Evolutionary conservation across 345 rosid genomes (phyloP).

Genomic region (Lepidium africanum): DNA sequence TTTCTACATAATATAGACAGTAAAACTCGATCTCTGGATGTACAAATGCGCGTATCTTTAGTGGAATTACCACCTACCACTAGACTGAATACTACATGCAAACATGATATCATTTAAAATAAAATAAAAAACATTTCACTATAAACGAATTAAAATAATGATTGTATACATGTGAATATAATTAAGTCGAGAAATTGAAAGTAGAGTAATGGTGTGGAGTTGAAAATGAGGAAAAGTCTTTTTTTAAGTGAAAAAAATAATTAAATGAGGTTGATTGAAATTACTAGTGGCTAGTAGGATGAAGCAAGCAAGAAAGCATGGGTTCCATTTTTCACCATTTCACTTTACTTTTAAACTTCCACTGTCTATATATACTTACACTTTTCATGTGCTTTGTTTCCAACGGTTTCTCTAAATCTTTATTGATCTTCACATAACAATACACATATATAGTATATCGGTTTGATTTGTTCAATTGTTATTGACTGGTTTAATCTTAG

Average conservation of each 20-base stretch:
- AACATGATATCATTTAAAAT: neutral
- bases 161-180: neutral
- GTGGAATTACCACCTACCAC: no score
- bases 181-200: neutral
- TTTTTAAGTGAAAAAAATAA: neutral
- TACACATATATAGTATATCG: neutral
- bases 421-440: neutral
- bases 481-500: no score
- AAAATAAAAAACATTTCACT: neutral
- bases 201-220: conserved; percentile 8
- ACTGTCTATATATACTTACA: neutral
- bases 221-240: conserved; percentile 1
- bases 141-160: neutral
- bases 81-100: no score
- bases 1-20: no score
- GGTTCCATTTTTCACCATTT: conserved; percentile 17
- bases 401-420: neutral
- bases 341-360: conserved; percentile 2
- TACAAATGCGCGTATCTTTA: no score
- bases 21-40: no score
- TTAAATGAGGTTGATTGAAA: conserved; percentile 17
- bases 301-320: conserved; percentile 22
- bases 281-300: conserved; percentile 7
- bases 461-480: no score
- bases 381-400: conserved; percentile 15